Evolutionary conservation across 257 asterid species (phyloP).

Genomic region (Buddleja alternifolia): DNA sequence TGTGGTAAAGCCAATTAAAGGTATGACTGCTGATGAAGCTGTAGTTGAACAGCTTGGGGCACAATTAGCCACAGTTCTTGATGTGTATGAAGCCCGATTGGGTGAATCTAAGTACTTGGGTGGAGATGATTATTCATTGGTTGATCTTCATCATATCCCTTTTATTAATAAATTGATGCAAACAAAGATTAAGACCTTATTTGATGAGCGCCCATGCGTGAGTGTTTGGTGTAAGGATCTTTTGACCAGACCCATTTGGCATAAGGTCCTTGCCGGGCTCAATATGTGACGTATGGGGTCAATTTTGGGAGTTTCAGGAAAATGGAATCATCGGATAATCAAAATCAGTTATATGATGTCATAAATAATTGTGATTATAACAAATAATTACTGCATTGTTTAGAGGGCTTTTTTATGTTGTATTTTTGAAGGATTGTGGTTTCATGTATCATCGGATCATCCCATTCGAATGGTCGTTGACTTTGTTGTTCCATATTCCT

Average conservation of each 20-base stretch:
- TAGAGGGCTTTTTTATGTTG: background rate
- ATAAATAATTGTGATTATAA: too few relatives aligned
- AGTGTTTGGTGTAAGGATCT: conserved; percentile 47
- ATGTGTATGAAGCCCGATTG: conserved; percentile 56
- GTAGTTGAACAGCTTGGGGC: conserved; percentile 27
- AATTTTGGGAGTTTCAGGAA: too few relatives aligned
- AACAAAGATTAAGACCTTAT: conserved; percentile 46
- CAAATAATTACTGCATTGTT: too few relatives aligned
- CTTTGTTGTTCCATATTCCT: background rate
- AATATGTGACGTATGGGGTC: conserved; percentile 9
- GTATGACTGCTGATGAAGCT: conserved; percentile 32
- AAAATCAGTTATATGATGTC: too few relatives aligned
- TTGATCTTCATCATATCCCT: conserved; percentile 59
- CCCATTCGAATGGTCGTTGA: background rate
- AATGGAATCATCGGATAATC: too few relatives aligned
- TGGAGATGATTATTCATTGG: conserved; percentile 47
- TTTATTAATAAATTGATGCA: conserved; percentile 37
- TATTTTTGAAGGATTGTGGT: background rate
- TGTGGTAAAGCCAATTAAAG: conserved; percentile 40
- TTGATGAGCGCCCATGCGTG: conserved; percentile 48
- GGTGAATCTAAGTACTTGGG: conserved; percentile 48
- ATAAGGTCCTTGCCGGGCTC: conserved; percentile 35
- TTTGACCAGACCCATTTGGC: conserved; percentile 57
- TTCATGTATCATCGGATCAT: background rate
- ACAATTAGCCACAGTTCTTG: conserved; percentile 44